Evolutionary conservation across 1,139 yeast genomes (phyloP), one percentile per base, ranked within the genome.

Genomic region (Candida anutae): DNA sequence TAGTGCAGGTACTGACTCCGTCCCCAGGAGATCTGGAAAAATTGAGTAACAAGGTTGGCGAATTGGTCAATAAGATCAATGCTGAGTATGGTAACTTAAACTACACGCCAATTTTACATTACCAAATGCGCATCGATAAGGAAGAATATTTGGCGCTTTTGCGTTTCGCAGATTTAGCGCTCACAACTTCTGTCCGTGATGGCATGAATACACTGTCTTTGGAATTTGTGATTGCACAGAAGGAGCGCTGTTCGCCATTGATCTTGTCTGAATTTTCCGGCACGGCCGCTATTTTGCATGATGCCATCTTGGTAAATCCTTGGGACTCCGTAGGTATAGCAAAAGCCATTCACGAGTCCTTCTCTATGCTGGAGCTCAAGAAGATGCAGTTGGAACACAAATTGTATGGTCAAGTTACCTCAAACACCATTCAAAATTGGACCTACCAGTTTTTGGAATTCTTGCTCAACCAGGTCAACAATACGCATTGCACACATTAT

Each of bases 311-410:
- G 40, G 94, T 90, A 21, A 93, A 90, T 45, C 99, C 99, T 10
- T 90, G 96, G 95, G 97, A 90, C 55, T 69, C 93, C 0, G 90
- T 84, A 16, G 95, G 94, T 4, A 90, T 88, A 21, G 93, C 98
- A 1, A 81, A 77, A 43, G 73, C 93, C 5, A 80, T 93, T 30
- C 67, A 87, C 48, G 75, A 72, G 32, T 73, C 88, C 28, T 63
- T 90, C 23, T 40, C 50, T 16, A 63, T 80, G 71, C 43, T 73
- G 6, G 39, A 40, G 2, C 50, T 53, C 15, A 69, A 61, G 5
- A 69, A 69, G 42, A 32, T 45, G 15, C 41, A 47, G 23, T 48
- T 77, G 42, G 76, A 76, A 50, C 39, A 53, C 22, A 67, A 65
- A 30, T 55, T 87, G 25, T 83, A 78, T 55, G 45, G 66, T 12